Evolutionary conservation across 495 filamentous ascomycete species (phyloP).

Genomic region (Schizothecium vesticola): DNA sequence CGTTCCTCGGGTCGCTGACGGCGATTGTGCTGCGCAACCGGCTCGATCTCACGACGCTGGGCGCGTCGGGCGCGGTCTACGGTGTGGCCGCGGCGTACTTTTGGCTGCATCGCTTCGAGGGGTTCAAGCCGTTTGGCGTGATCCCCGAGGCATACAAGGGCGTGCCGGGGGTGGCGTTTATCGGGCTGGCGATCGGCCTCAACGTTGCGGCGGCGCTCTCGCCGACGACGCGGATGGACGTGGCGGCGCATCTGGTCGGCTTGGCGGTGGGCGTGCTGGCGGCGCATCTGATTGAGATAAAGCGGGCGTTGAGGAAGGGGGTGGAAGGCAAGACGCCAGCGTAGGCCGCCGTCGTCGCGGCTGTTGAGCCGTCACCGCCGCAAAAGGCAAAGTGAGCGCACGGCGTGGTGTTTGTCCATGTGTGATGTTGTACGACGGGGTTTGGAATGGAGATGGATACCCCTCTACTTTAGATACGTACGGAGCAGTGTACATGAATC

Average conservation of each 20-base stretch:
- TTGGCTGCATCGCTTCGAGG: slow-evolving; percentile 53
- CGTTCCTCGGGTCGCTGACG: slow-evolving; percentile 58
- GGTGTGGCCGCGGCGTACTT: slow-evolving; percentile 66
- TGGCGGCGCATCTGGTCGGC: slow-evolving; percentile 70
- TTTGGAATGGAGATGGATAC: neutral
- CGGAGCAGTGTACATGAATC: neutral
- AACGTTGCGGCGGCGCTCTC: slow-evolving; percentile 44
- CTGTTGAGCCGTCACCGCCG: neutral
- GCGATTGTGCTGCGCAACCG: slow-evolving; percentile 47
- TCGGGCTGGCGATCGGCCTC: slow-evolving; percentile 40
- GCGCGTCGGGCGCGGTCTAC: slow-evolving; percentile 68
- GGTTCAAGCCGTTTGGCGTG: slow-evolving; percentile 47
- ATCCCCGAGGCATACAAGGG: slow-evolving; percentile 46
- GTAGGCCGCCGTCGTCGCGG: neutral
- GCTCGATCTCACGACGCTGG: slow-evolving; percentile 46
- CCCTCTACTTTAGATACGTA: neutral
- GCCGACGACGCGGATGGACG: slow-evolving; percentile 46
- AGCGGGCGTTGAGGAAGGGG: slow-evolving; percentile 1
- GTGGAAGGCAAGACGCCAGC: neutral
- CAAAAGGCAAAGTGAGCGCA: neutral
- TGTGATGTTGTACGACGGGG: neutral
- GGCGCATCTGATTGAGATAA: slow-evolving; percentile 29
- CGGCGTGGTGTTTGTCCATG: neutral
- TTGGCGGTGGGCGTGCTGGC: slow-evolving; percentile 47
- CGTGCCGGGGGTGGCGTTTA: slow-evolving; percentile 45